Base-by-base conservation (phyloP, 768 basidiomycete genomes). In the Naganishia onofrii region DNA sequence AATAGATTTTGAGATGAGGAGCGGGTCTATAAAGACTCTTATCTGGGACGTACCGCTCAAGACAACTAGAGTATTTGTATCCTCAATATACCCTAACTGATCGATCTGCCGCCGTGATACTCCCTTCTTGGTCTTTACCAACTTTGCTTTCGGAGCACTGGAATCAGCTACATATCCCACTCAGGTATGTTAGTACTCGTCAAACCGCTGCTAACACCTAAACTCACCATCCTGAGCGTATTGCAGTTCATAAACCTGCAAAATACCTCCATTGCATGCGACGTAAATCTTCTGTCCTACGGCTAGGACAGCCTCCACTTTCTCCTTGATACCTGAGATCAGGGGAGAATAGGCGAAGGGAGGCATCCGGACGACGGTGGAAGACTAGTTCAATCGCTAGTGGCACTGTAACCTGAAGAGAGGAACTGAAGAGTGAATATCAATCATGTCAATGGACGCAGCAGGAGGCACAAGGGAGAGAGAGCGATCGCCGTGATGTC, bases 81-180 rank as follows among this genome's bases (percentile, higher is more conserved):
- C 90, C 72, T 88, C 88, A 72, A 97, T 85, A 66, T 88, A 89
- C 0, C 89, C 91, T 2, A 99, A 83, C 77, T 94, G 92, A 67
- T 98, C 95, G 52, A 99, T 90, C n/a, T 52, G 55, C 23, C 55
- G 65, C 38, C 67, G 57, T 13, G 48, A 19, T n/a, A 69, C 13
- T 2, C 54, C 67, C 56, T 64, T 72, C 56, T 63, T 65, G 0
- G 68, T 72, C 31, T 26, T 66, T 1, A 70, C 26, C 17, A 70
- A 46, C 52, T 64, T 70, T 54, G 68, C 68, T 34, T 58, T 60
- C 2, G 68, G 68, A 17, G 29, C 32, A n/a, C 68, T 69, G 12
- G 57, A 32, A 7, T 56, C 68, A 10, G 58, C 68, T 69, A 26
- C 15, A 57, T 4, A 44, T 8, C 23, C 4, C 21, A 19, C 17